These are phyloP conservation scores for Yarrowia phangngaensis DNA, from an alignment of 805 yeast genomes.

Conservation along the genomic window DNA sequence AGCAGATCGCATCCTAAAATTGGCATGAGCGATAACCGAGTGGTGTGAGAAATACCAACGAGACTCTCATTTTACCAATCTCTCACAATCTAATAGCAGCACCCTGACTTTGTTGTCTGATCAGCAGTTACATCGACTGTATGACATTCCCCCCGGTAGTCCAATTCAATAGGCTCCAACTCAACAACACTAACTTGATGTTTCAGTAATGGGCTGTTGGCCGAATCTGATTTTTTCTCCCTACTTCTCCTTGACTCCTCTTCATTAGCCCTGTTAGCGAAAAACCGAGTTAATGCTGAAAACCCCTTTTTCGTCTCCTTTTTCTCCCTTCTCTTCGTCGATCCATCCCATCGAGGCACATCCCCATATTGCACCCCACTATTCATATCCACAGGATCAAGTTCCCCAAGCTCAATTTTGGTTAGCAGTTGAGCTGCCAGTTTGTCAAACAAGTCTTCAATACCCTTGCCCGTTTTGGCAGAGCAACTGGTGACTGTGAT, in stretches of 20 bases:
- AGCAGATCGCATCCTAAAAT: too few relatives aligned
- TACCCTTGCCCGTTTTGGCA: constrained; percentile 44
- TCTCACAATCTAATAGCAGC: constrained; percentile 10
- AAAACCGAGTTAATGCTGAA: constrained; percentile 11
- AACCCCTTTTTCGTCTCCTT: constrained; percentile 19
- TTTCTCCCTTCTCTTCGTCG: constrained; percentile 23
- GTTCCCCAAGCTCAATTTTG: constrained; percentile 47
- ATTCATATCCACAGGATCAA: constrained; percentile 48
- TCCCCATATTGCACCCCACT: constrained; percentile 54
- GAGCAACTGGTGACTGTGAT: constrained; percentile 44
- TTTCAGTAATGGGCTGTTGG: not conserved
- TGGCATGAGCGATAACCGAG: not conserved
- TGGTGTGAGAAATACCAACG: not conserved
- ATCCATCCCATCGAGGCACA: constrained; percentile 41
- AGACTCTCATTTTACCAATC: too few relatives aligned
- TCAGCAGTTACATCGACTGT: constrained; percentile 13
- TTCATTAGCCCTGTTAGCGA: constrained; percentile 3
- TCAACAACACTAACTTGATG: not conserved
- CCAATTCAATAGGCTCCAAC: constrained; percentile 11
- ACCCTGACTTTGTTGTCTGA: constrained; percentile 1
- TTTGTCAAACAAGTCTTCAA: constrained; percentile 43
- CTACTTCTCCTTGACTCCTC: constrained; percentile 8
- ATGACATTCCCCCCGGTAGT: not conserved
- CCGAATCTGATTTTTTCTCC: too few relatives aligned
- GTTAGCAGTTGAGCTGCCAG: constrained; percentile 45